Conservation (phyloP, 208 protist genomes). For the Trichomonas gallinae region DNA sequence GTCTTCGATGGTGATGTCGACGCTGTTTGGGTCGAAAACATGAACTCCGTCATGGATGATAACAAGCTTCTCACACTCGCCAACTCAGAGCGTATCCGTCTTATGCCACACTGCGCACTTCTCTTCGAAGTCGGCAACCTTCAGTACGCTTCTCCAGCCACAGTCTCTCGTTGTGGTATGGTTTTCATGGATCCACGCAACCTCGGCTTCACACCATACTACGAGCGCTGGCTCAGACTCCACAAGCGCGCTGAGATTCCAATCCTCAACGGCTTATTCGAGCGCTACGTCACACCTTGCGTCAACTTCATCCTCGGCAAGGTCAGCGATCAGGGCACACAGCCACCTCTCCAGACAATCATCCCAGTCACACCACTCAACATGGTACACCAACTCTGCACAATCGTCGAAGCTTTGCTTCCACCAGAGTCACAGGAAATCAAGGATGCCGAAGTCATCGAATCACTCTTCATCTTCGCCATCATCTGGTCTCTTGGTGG, state of each 20-base stretch:
- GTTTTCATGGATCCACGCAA: constrained; percentile 93
- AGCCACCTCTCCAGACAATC: background rate
- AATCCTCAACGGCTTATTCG: background rate
- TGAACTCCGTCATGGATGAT: constrained; percentile 99
- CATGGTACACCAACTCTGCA: constrained; percentile 77
- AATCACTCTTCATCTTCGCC: constrained; percentile 77
- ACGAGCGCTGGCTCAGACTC: background rate
- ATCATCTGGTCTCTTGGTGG: constrained; percentile 85
- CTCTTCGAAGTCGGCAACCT: constrained; percentile 94
- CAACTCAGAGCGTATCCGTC: constrained; percentile 87
- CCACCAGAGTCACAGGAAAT: constrained; percentile 45
- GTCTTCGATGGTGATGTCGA: constrained; percentile 98
- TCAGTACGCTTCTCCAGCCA: constrained; percentile 93
- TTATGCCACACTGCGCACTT: constrained; percentile 70
- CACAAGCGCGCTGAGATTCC: background rate
- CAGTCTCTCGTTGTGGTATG: constrained; percentile 94
- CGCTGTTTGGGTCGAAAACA: constrained; percentile 96
- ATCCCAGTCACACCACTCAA: constrained; percentile 66
- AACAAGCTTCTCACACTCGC: constrained; percentile 95
- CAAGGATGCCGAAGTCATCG: constrained; percentile 62
- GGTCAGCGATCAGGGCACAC: background rate
- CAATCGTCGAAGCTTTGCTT: constrained; percentile 62
- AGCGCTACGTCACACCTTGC: background rate
- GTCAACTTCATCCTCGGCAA: constrained; percentile 5
- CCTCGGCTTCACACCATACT: constrained; percentile 56